Evolutionary conservation across 2,329 filamentous ascomycete species (phyloP), one percentile per base, ranked within the genome.

Genomic region (Acarospora socialis): DNA sequence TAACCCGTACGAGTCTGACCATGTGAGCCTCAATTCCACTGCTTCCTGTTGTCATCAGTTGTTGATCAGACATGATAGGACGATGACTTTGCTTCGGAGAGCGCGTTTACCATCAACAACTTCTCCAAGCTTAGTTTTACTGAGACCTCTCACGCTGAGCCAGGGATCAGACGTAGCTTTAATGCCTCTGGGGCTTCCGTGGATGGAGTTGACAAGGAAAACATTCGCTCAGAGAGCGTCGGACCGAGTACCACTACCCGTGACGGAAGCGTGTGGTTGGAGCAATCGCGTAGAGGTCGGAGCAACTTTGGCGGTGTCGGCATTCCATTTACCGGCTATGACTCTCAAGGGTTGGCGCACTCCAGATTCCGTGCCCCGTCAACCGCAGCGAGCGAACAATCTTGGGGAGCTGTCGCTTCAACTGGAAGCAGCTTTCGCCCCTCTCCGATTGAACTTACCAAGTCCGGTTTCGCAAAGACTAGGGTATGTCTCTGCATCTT

Each of bases 321-420:
- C n/a, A 34, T 23, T 20, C 20, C 27, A 4, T 46, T 42, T 20
- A 49, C 36, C 16, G 43, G 37, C 17, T 48, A 40, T 26, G 43
- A 45, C 12, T 16, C 40, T 14, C 30, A 43, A 4, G 46, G 46
- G 7, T 37, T 34, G 0, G 32, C 34, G 6, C 48, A 46, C 33
- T 35, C 31, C 14, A 40, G 36, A 20, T 21, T 29, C 9, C 27
- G 30, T 13, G 20, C 32, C 5, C 25, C 35, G 2, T 43, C 44
- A 3, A 39, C 38, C 4, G 31, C 38, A n/a, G 30, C 17, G 4
- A 33, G 27, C 14, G 17, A 29, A 7, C n/a, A 30, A 5, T 32
- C 20, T 15, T 25, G 23, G 23, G 12, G 12, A 3, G 12, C 23
- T 25, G 12, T 15, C 8, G 16, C 23, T n/a, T 15, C 23, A 25